Evolutionary conservation across 495 filamentous ascomycete species (phyloP), one percentile per base, ranked within the genome.

Genomic region (Xylaria cubensis): DNA sequence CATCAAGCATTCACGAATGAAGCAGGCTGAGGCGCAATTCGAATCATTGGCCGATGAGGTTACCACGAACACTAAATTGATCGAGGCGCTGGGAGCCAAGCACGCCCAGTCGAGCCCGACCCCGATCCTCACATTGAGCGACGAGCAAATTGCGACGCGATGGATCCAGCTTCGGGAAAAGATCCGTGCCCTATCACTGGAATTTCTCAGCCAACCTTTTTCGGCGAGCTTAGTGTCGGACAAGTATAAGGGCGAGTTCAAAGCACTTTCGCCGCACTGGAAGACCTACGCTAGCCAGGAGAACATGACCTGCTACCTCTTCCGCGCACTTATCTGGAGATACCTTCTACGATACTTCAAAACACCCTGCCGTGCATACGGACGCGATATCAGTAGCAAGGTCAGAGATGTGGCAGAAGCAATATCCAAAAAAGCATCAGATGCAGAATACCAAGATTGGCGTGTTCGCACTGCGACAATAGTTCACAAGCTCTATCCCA

Each of bases 321-420:
- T 79, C 64, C 74, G 73, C 13, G 77, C 74, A 0, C 71, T 79
- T 36, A 74, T 79, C 63, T 79, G 77, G 77, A 67, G 77, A 32
- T 79, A 76, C 21, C 41, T 79, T 42, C 56, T 50, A 69, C 71
- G 69, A 12, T 62, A 72, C 12, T 73, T 79, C 56, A 55, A 41
- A n/a, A 71, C 71, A 29, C 65, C 58, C 53, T 77, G 74, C 26
- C 75, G 74, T n/a, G 69, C 74, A 39, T 79, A 70, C 68, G 77
- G 77, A 50, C 72, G 68, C 66, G 67, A 75, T 19, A 4, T 69
- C 58, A 72, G 75, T 71, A 53, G 55, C 42, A 68, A 53, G 19
- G 67, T 74, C 17, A n/a, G 46, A 34, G 73, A 71, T 10, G 15
- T 74, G 21, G 69, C 42, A 12, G 42, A 17, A 9, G n/a, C 61